Evolutionary conservation across 2,329 filamentous ascomycete species (phyloP).

Genomic region (Hirsutella thompsonii): DNA sequence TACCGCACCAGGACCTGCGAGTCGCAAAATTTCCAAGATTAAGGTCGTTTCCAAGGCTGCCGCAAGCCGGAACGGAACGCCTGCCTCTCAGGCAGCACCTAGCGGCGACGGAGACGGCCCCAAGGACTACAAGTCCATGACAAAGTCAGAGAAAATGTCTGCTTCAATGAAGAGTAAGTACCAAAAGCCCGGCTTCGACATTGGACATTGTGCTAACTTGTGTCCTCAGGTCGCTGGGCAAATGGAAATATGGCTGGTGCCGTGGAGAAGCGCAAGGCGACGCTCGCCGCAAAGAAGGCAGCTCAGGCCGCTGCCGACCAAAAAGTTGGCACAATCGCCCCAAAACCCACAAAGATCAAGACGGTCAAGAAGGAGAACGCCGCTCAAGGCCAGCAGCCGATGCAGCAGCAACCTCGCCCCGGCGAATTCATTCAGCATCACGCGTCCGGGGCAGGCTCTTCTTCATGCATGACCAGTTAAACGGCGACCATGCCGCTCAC

Average conservation of each 20-base stretch:
- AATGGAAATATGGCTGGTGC: conserved; percentile 47
- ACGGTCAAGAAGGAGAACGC: conserved; percentile 18
- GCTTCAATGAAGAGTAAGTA: conserved; percentile 49
- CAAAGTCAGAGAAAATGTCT: conserved; percentile 55
- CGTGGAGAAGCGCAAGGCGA: conserved; percentile 48
- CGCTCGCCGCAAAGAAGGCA: conserved; percentile 45
- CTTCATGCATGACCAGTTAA: not conserved
- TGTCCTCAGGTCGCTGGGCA: conserved; percentile 38
- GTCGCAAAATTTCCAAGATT: conserved; percentile 24
- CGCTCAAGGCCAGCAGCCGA: conserved; percentile 8
- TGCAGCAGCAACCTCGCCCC: conserved; percentile 1
- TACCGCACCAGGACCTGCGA: conserved; percentile 7
- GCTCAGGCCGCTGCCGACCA: conserved; percentile 28
- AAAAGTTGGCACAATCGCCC: conserved; percentile 20
- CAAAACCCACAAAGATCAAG: conserved; percentile 23
- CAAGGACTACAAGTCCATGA: conserved; percentile 49
- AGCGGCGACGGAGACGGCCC: conserved; percentile 21
- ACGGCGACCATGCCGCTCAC: not conserved
- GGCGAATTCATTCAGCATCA: conserved; percentile 12
- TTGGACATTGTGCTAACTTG: conserved; percentile 11
- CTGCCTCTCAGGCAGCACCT: conserved; percentile 8
- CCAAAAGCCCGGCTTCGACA: not conserved
- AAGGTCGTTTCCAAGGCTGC: conserved; percentile 20
- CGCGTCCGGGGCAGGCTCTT: conserved; percentile 13
- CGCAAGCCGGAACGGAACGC: conserved; percentile 17